Base-by-base conservation (phyloP, 2,329 filamentous ascomycete species). In the Penicillium sp. region DNA sequence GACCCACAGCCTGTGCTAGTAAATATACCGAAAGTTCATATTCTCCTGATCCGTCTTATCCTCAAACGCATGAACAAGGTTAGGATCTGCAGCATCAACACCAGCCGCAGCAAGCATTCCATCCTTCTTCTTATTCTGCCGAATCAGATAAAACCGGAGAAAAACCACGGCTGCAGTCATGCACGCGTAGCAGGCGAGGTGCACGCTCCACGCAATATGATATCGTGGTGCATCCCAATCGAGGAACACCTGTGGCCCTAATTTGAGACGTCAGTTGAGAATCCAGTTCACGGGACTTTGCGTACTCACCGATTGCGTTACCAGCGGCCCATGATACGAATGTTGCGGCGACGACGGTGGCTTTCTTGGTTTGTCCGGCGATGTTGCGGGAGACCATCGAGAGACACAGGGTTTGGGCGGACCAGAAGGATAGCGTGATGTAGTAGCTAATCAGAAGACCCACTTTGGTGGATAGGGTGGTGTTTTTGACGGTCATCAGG, bases 401-500 rank as follows among this genome's bases (percentile, higher is more conserved):
- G 52, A 87, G 74, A 6, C 76, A 71, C 9, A 87, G 69, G 2
- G 80, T 84, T 54, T 84, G 79, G 0, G 83, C 83, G 0, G 84
- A 81, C 84, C 84, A 88, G 75, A 89, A 89, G 4, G 81, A 86
- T 13, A 87, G 73, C 0, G 80, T 83, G 46, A 88, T 83, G 67
- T 88, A 89, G 71, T 88, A 89, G 56, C 75, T 78, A 55, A 88
- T 78, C 10, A 88, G 68, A 0, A 89, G 73, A 4, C 84, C 84
- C 18, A 82, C 74, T 62, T 83, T 76, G 25, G 79, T 80, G 7
- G 75, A 63, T 23, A 72, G 71, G 29, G 70, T 77, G 5, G 73
- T 70, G 50, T 83, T 81, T 15, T 76, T 63, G 6, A 88, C 74
- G 0, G 79, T 83, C 76, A 88, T 83, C 39, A 88, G 76, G 26